Evolutionary conservation across 2,329 filamentous ascomycete species (phyloP).

Genomic region (Colletotrichum australisinense): DNA sequence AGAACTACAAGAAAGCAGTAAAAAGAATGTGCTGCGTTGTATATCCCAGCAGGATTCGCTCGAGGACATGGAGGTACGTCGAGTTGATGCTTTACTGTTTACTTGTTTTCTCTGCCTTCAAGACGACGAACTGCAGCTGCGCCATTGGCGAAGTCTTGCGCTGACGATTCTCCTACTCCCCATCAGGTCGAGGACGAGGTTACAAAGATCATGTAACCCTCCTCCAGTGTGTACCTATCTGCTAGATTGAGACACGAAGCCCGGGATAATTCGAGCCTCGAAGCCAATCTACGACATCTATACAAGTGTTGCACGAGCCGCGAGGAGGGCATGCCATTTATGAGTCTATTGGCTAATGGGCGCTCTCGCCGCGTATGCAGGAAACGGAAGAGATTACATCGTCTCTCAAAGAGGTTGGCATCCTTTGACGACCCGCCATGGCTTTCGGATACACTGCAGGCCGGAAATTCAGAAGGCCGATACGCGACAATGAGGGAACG

Average conservation of each 20-base stretch:
- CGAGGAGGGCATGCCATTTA: conserved; percentile 22
- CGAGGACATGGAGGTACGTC: conserved; percentile 98
- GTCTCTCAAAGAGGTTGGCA: conserved; percentile 52
- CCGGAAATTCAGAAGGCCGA: background rate
- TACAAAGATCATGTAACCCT: conserved; percentile 85
- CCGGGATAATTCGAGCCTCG: conserved; percentile 8
- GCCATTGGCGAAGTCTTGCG: conserved; percentile 39
- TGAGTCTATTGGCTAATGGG: conserved; percentile 40
- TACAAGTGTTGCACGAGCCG: conserved; percentile 6
- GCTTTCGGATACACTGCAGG: conserved; percentile 4
- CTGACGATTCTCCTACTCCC: conserved; percentile 59
- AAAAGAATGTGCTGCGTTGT: conserved; percentile 97
- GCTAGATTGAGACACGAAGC: conserved; percentile 23
- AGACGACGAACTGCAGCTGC: conserved; percentile 20
- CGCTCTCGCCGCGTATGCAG: conserved; percentile 40
- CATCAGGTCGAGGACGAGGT: conserved; percentile 88
- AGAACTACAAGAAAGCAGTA: conserved; percentile 98
- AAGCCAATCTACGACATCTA: conserved; percentile 12
- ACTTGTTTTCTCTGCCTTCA: background rate
- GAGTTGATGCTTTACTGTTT: background rate
- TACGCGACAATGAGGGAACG: conserved; percentile 15
- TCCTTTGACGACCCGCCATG: conserved; percentile 50
- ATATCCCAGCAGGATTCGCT: conserved; percentile 98
- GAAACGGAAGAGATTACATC: conserved; percentile 48
- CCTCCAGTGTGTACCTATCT: conserved; percentile 28